Base-by-base conservation (phyloP, 169 alveolate genomes). In the Blepharisma undulans region DNA sequence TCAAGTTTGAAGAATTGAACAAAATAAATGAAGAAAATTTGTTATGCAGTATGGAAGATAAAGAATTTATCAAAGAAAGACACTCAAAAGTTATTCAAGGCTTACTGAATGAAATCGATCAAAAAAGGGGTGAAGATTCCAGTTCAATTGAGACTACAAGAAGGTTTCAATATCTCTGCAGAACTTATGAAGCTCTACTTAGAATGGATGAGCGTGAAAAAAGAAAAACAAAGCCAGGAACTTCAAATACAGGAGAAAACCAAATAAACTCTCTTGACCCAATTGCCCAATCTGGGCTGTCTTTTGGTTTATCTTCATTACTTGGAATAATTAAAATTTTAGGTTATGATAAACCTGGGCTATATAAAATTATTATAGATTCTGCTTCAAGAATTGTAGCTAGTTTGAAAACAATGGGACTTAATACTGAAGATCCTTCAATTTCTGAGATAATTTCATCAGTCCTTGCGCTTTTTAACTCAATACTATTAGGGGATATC, bases 151-250 rank as follows among this genome's bases (percentile, higher is more conserved):
- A 85, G 71, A 59, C 19, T 2, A 85, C 82, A 4, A 66, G 18
- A 29, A 48, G 85, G 7, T 84, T 85, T 30, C 48, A 72, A 71
- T 85, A 48, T 5, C n/a, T 85, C 16, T 48, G 90, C 84, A 25
- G 82, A 21, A 71, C 71, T 25, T 72, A 27, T 85, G 90, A 85
- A 85, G 90, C 90, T 33, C 22, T 85, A 21, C 34, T 85, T 18
- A 59, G 90, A 85, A 25, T 27, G 25, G 90, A 85, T 22, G 82
- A 85, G 29, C 27, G 34, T 16, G 22, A 30, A 25, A 66, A 48
- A 22, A 78, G 32, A 30, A n/a, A 30, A 25, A 5, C 85, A 19
- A 78, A 22, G 25, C 32, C 48, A 85, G 48, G 6, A 71, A 14
- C 30, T 22, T 21, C 79, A 48, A 29, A 30, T 4, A 33, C 21